phyloP scores from a whole-genome alignment of 1,284 basidiomycete species.

The Meira miltonrushii region DNA sequence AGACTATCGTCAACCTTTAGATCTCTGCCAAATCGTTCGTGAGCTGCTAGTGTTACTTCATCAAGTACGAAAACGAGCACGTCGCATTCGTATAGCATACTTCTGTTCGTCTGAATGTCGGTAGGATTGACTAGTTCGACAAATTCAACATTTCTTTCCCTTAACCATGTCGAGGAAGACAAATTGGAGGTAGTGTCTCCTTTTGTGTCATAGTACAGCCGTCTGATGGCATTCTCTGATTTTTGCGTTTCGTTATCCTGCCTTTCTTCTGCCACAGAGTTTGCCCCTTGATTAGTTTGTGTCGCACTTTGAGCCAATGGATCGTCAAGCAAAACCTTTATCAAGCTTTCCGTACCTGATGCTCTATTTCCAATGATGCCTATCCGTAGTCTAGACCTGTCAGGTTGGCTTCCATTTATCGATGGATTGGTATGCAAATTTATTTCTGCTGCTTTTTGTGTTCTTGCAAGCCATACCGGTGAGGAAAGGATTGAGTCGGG shows the following conservation, averaged over 20 bases:
- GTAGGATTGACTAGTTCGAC: slow-evolving; percentile 1
- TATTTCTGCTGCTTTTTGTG: slow-evolving; percentile 1
- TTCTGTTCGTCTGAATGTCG: background rate
- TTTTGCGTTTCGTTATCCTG: too few species aligned
- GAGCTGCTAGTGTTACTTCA: background rate
- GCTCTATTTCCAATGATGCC: background rate
- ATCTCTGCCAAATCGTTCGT: background rate
- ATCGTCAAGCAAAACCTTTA: slow-evolving; percentile 6
- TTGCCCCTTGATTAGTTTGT: background rate
- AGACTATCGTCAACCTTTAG: background rate
- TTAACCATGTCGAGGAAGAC: background rate
- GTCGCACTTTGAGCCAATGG: background rate
- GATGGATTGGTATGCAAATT: background rate
- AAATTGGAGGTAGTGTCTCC: background rate
- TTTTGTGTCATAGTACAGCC: background rate
- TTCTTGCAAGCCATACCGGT: background rate
- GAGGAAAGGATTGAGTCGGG: background rate
- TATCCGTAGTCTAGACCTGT: background rate
- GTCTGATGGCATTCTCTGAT: background rate
- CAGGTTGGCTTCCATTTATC: background rate
- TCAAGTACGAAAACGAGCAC: slow-evolving; percentile 1
- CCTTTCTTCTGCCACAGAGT: background rate
- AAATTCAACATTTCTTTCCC: slow-evolving; percentile 1
- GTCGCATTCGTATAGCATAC: slow-evolving; percentile 4
- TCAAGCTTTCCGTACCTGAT: slow-evolving; percentile 1